Conservation (phyloP, 2,329 filamentous ascomycete species). For the Alternaria panax region DNA sequence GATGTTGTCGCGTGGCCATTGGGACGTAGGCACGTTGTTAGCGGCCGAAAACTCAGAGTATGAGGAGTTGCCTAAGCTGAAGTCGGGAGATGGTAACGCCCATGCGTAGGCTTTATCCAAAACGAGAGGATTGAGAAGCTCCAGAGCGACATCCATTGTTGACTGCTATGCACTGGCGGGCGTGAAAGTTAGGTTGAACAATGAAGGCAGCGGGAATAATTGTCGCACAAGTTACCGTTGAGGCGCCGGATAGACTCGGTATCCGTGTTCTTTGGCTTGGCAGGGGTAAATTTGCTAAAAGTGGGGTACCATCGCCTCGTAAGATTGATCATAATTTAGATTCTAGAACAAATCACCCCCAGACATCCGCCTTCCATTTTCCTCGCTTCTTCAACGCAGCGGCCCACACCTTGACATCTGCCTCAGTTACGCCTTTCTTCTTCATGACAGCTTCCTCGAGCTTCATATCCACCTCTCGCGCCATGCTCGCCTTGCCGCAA, state of each 20-base stretch:
- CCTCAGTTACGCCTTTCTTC: slow-evolving; percentile 50
- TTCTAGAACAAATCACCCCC: slow-evolving; percentile 48
- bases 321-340: background rate
- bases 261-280: slow-evolving; percentile 12
- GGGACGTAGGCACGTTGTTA: slow-evolving; percentile 2
- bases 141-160: slow-evolving; percentile 14
- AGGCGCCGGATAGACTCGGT: slow-evolving; percentile 2
- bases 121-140: slow-evolving; percentile 14
- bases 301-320: background rate
- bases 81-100: slow-evolving; percentile 5
- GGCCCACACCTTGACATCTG: slow-evolving; percentile 55
- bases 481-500: slow-evolving; percentile 49
- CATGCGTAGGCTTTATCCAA: slow-evolving; percentile 17
- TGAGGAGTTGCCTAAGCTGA: slow-evolving; percentile 3
- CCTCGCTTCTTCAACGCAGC: slow-evolving; percentile 58
- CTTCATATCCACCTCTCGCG: slow-evolving; percentile 51
- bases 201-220: slow-evolving; percentile 6
- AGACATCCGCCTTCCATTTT: slow-evolving; percentile 65
- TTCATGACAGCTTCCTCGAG: slow-evolving; percentile 50
- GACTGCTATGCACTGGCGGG: slow-evolving; percentile 9
- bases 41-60: slow-evolving; percentile 1
- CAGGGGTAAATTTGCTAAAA: slow-evolving; percentile 9
- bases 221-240: slow-evolving; percentile 8
- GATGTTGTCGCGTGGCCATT: slow-evolving; percentile 17
- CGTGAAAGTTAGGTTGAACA: slow-evolving; percentile 10